phyloP scores from a whole-genome alignment of 73 alveolate species.

The Tetrahymena thermophila region DNA sequence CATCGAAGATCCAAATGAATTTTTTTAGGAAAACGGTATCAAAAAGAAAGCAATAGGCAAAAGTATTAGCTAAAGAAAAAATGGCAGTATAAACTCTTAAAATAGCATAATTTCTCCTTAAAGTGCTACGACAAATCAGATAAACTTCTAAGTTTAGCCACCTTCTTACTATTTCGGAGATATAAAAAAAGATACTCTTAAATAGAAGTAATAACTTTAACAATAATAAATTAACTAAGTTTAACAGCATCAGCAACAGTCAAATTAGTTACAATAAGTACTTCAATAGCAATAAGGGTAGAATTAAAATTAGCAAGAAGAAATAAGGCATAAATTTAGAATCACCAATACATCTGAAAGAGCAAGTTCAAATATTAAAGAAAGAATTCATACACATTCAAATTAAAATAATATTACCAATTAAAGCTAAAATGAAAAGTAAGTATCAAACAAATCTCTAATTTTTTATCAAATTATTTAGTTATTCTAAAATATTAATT shows the following conservation, averaged over 20 bases:
- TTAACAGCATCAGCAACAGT: neutral
- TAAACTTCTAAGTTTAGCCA: neutral
- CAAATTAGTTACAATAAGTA: neutral
- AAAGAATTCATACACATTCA: neutral
- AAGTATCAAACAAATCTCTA: neutral
- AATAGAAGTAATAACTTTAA: neutral
- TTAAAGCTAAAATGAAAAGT: neutral
- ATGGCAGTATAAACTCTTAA: neutral
- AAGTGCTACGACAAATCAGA: neutral
- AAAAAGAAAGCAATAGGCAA: neutral
- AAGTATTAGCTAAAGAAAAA: neutral
- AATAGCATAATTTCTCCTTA: neutral
- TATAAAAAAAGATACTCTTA: neutral
- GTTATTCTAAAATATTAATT: neutral
- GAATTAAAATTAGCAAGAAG: neutral
- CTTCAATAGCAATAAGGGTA: neutral
- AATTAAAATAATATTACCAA: neutral
- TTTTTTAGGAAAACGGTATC: neutral
- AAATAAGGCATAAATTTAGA: neutral
- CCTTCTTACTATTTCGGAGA: neutral
- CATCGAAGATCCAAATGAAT: neutral
- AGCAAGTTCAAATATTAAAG: neutral
- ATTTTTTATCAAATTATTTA: neutral
- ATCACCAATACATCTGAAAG: neutral
- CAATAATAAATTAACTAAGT: neutral